phyloP scores from a whole-genome alignment of 176 grass and related monocot species.

The Raddia guianensis region DNA sequence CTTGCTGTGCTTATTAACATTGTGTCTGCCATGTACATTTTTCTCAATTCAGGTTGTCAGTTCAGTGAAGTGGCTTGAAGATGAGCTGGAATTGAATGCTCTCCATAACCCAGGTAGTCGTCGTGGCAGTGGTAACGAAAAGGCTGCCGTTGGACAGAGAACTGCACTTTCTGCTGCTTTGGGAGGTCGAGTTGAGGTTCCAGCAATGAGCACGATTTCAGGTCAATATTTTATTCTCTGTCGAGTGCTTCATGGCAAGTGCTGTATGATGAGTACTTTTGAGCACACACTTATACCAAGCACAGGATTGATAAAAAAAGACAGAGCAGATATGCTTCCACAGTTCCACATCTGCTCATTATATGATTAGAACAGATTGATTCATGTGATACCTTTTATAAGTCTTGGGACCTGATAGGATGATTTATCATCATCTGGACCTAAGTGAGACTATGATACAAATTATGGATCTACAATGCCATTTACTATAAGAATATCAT shows the following conservation, averaged over 20 bases:
- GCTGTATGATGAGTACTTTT: background rate
- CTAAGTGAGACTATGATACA: background rate
- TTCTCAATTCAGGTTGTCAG: constrained; percentile 86
- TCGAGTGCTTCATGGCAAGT: background rate
- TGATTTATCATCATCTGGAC: background rate
- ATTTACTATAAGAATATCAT: constrained; percentile 14
- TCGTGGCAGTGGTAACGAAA: constrained; percentile 83
- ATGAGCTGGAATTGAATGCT: constrained; percentile 97
- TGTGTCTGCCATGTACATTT: constrained; percentile 31
- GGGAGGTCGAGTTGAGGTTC: constrained; percentile 89
- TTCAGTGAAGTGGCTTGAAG: constrained; percentile 99
- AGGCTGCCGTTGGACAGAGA: constrained; percentile 82
- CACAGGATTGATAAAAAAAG: background rate
- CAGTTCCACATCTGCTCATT: constrained; percentile 1
- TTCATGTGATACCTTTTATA: constrained; percentile 13
- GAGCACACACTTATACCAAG: background rate
- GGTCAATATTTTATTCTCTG: constrained; percentile 58
- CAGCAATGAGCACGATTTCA: constrained; percentile 98
- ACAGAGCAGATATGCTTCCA: constrained; percentile 7
- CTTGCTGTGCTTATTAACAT: constrained; percentile 14
- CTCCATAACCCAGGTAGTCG: constrained; percentile 90
- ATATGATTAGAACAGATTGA: background rate
- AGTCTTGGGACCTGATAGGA: constrained; percentile 3
- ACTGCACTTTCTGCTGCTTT: constrained; percentile 95
- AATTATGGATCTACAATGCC: background rate